Conservation (phyloP, 768 basidiomycete genomes). For the Kwoniella dendrophila region DNA sequence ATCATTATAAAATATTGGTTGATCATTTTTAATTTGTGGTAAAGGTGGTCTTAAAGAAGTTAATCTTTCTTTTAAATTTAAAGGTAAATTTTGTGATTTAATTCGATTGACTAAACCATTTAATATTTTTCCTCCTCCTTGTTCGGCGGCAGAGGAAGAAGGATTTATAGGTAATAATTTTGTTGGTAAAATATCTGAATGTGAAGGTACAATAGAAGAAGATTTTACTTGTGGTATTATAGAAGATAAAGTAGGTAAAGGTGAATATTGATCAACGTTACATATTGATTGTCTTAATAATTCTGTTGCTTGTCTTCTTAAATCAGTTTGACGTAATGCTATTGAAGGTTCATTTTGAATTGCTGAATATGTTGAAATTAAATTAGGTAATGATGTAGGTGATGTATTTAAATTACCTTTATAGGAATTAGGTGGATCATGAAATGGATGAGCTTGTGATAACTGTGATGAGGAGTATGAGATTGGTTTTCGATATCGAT, state of each 20-base stretch:
- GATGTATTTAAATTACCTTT: not conserved
- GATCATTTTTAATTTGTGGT: slow-evolving; percentile 25
- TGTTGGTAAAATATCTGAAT: slow-evolving; percentile 22
- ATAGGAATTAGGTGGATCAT: slow-evolving; percentile 28
- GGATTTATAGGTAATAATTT: slow-evolving; percentile 32
- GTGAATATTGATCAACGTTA: slow-evolving; percentile 30
- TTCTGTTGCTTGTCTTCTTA: slow-evolving; percentile 34
- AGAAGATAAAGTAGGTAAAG: slow-evolving; percentile 27
- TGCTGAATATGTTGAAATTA: slow-evolving; percentile 35
- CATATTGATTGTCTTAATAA: slow-evolving; percentile 31
- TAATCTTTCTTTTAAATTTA: slow-evolving; percentile 34
- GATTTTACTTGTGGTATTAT: slow-evolving; percentile 25
- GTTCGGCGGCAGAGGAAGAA: too few relatives aligned
- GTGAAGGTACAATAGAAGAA: slow-evolving; percentile 30
- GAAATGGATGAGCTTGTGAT: slow-evolving; percentile 26
- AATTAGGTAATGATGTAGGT: slow-evolving; percentile 34
- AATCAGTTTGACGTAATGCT: slow-evolving; percentile 26
- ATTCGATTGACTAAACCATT: slow-evolving; percentile 39
- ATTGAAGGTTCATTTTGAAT: slow-evolving; percentile 40
- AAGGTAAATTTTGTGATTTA: slow-evolving; percentile 41
- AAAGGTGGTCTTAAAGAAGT: slow-evolving; percentile 40
- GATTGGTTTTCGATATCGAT: slow-evolving; percentile 31
- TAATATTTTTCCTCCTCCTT: too few relatives aligned
- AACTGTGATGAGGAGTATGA: slow-evolving; percentile 36
- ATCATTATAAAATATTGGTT: slow-evolving; percentile 41